These are phyloP conservation scores for Alternaria sp. DNA, from an alignment of 2,329 filamentous ascomycete species.

Conservation along the genomic window DNA sequence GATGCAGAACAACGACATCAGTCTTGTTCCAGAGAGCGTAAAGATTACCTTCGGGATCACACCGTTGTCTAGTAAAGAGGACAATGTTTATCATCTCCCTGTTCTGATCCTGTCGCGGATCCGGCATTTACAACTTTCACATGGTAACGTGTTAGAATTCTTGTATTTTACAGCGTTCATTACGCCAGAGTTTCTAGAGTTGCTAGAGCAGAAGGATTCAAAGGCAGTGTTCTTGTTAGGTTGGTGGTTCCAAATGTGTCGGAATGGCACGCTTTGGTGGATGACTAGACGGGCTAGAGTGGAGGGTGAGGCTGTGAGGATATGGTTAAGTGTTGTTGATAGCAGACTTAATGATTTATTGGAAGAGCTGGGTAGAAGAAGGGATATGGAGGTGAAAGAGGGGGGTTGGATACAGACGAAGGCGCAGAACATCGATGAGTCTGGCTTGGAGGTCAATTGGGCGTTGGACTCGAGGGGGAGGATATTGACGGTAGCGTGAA, in stretches of 20 bases:
- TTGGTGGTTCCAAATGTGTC: conserved; percentile 63
- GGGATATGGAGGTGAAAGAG: not conserved
- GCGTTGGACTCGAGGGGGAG: not conserved
- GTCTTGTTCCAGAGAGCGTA: conserved; percentile 46
- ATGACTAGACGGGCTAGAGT: conserved; percentile 34
- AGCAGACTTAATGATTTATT: conserved; percentile 17
- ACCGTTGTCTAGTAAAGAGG: conserved; percentile 24
- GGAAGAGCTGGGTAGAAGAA: not conserved
- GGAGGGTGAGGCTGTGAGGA: conserved; percentile 33
- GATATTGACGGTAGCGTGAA: not conserved
- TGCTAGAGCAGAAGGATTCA: conserved; percentile 62
- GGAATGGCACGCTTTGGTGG: conserved; percentile 38
- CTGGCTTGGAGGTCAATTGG: not conserved
- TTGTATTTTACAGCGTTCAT: conserved; percentile 59
- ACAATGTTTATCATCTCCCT: conserved; percentile 40
- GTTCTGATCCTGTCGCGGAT: conserved; percentile 52
- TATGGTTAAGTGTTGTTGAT: conserved; percentile 34
- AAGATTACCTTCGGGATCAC: conserved; percentile 39
- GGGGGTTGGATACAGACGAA: not conserved
- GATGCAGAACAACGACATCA: conserved; percentile 2
- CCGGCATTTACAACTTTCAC: conserved; percentile 46
- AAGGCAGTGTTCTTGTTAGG: conserved; percentile 64
- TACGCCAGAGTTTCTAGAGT: conserved; percentile 52
- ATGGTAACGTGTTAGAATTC: conserved; percentile 56
- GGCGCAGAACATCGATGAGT: not conserved